Evolutionary conservation across 129 eudicot genomes (phyloP), one percentile per base, ranked within the genome.

Genomic region (Saussurea involucrata): DNA sequence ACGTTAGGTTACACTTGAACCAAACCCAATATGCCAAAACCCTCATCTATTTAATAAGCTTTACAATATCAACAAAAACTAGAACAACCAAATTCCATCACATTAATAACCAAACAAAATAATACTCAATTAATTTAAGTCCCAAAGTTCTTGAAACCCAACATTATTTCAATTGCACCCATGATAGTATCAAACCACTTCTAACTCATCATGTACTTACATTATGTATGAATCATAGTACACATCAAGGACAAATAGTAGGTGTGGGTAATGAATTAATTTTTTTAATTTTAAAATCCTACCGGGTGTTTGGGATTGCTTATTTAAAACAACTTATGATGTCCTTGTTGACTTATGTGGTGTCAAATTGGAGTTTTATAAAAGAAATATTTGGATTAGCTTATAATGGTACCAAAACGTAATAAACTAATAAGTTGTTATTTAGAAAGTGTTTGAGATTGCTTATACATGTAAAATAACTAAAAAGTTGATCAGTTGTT

Each of bases 101-200:
- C 55, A 73, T 20, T 55, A 55, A 73, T 31, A n/a, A 33, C 68
- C 21, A 73, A 73, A 73, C 57, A 58, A 73, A 32, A 73, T 73
- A 73, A 73, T 73, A 73, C 32, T 22, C 57, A 32, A 58, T 18
- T 73, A 32, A 32, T 15, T 27, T 1, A 73, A 57, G 68, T 73
- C 53, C 55, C 13, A 32, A 31, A 12, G 21, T 49, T 32, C 46
- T 22, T 22, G 11, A 70, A 24, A 15, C n/a, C 66, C 32, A 29
- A 25, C 42, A 72, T 69, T 20, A 21, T 40, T 69, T 32, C 18
- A 22, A 21, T 9, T 69, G 31, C 9, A 69, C 60, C 58, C 58
- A 9, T 37, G 12, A 37, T 69, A 36, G 11, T 34, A n/a, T 18
- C 55, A 27, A 69, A n/a, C 11, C 15, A 15, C 58, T 49, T 11